These are phyloP conservation scores for Boletus sp. DNA, from an alignment of 768 basidiomycete genomes.

Conservation along the genomic window DNA sequence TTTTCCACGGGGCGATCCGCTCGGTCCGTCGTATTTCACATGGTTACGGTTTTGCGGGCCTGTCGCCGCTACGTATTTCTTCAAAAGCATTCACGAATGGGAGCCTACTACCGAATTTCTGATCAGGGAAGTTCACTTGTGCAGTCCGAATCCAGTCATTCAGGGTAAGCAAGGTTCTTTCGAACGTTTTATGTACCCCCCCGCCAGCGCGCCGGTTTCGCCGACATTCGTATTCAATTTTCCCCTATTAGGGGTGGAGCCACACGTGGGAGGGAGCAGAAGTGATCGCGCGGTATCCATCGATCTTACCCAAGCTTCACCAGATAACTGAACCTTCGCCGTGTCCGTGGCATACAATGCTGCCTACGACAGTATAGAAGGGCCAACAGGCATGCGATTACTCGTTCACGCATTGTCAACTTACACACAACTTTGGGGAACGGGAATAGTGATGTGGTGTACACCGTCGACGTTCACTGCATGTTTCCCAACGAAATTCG, in stretches of 20 bases:
- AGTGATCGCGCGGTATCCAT: background rate
- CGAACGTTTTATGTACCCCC: too few relatives aligned
- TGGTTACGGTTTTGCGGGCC: background rate
- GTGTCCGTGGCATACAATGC: background rate
- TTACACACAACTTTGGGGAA: background rate
- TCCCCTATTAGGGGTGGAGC: background rate
- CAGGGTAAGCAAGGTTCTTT: slow-evolving; percentile 9
- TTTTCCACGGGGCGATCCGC: background rate
- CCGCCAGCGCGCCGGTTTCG: too few relatives aligned
- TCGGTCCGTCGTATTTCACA: background rate
- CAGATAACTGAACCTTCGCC: background rate
- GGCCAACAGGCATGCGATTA: background rate
- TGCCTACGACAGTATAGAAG: background rate
- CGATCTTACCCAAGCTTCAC: background rate
- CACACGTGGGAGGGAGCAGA: background rate
- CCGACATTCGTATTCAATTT: background rate
- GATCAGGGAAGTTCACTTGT: background rate
- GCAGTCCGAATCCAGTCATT: background rate
- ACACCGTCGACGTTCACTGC: background rate
- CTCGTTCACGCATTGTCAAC: background rate
- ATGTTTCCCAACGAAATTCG: background rate
- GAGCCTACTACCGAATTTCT: background rate
- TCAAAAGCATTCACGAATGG: background rate
- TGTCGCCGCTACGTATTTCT: background rate
- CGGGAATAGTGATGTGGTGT: background rate